Percentiles rank a stretch among this genome's conserved stretches.
Evolutionary conservation across 768 basidiomycete genomes (phyloP).

Genomic region (Chalciporus piperatus): DNA sequence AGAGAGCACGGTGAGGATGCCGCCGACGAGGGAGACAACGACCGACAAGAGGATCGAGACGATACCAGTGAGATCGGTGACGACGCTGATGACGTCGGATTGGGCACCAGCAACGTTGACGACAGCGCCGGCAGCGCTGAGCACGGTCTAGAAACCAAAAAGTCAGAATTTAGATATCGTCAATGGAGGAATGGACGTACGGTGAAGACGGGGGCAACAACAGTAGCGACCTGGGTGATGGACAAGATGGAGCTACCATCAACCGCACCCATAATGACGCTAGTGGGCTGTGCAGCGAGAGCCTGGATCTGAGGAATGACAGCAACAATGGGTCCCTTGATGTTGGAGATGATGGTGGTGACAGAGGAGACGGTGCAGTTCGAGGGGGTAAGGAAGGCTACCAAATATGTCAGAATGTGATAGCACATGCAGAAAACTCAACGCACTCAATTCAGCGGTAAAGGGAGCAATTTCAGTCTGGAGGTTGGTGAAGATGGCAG

Average conservation of each 20-base stretch:
- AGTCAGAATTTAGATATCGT: neutral
- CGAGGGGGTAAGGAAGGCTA: constrained; percentile 23
- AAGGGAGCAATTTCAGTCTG: constrained; percentile 13
- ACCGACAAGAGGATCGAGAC: neutral
- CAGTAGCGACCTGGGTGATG: constrained; percentile 22
- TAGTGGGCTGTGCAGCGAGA: too few species aligned
- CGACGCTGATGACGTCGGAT: constrained; percentile 15
- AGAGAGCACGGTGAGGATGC: constrained; percentile 21
- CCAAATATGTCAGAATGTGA: neutral
- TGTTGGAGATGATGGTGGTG: constrained; percentile 16
- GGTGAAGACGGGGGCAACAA: constrained; percentile 22
- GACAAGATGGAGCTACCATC: constrained; percentile 23
- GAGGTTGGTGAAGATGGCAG: constrained; percentile 25
- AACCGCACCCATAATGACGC: neutral
- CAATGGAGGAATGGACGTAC: constrained; percentile 11
- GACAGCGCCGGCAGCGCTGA: constrained; percentile 25
- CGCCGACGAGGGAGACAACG: constrained; percentile 16
- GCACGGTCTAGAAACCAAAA: constrained; percentile 19
- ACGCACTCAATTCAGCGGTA: constrained; percentile 28
- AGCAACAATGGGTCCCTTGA: constrained; percentile 22
- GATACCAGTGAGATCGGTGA: constrained; percentile 18
- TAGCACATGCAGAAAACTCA: neutral
- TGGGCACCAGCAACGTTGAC: constrained; percentile 13
- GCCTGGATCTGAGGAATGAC: constrained; percentile 23
- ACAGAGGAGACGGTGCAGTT: constrained; percentile 25